Percentiles rank a stretch among this genome's conserved stretches.
Evolutionary conservation across 768 basidiomycete genomes (phyloP).

Genomic region (Lentinula lateritia): DNA sequence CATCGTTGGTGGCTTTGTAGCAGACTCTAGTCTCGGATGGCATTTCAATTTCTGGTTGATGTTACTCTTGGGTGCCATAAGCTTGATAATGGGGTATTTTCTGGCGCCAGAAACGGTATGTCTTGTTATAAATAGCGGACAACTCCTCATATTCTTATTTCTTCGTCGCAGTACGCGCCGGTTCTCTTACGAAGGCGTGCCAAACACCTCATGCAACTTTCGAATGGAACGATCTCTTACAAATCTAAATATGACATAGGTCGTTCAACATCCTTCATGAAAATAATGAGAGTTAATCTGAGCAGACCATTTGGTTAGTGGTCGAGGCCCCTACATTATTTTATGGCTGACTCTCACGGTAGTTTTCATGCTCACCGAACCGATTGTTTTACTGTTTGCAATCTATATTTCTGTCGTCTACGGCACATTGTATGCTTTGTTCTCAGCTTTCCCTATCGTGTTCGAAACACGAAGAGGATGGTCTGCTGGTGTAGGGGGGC

Average conservation of each 20-base stretch:
- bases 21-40: conserved; percentile 45
- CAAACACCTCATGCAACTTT: conserved; percentile 31
- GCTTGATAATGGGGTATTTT: conserved; percentile 40
- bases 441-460: conserved; percentile 47
- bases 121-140: not conserved
- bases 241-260: conserved; percentile 44
- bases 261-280: conserved; percentile 34
- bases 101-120: conserved; percentile 11
- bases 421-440: conserved; percentile 58
- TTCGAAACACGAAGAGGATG: conserved; percentile 3
- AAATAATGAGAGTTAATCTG: conserved; percentile 43
- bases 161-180: conserved; percentile 43
- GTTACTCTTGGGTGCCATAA: conserved; percentile 45
- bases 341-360: conserved; percentile 8
- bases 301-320: conserved; percentile 49
- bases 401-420: conserved; percentile 60
- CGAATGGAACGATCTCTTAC: conserved; percentile 36
- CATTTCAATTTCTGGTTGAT: conserved; percentile 63
- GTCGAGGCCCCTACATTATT: not conserved
- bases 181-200: conserved; percentile 54
- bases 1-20: conserved; percentile 62
- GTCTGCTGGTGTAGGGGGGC: conserved; percentile 47
- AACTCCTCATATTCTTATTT: not conserved
- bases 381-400: conserved; percentile 53
- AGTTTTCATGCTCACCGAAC: conserved; percentile 60